Evolutionary conservation across 495 filamentous ascomycete species (phyloP).

Genomic region (Acidomyces sp.): DNA sequence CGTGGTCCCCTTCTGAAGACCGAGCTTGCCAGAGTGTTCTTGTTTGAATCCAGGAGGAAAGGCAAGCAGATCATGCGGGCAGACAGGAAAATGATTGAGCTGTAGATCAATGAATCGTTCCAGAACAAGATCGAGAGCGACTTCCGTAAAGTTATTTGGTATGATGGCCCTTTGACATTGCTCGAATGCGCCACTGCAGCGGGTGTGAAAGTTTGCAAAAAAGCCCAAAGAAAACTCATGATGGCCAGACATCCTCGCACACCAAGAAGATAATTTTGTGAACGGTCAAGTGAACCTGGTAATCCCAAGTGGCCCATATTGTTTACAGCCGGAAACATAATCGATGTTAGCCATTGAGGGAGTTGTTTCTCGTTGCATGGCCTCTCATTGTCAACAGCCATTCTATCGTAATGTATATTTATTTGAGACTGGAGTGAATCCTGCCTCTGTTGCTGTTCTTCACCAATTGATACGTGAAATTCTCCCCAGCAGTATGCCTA

Average conservation of each 20-base stretch:
- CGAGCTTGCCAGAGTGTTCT: constrained; percentile 13
- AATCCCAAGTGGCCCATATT: too few relatives aligned
- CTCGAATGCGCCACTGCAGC: constrained; percentile 20
- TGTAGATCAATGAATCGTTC: constrained; percentile 30
- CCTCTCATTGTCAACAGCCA: not conserved
- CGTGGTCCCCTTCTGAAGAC: constrained; percentile 22
- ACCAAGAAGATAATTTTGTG: constrained; percentile 28
- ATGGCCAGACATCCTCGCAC: constrained; percentile 28
- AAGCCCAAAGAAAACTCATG: constrained; percentile 29
- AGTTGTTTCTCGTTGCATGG: not conserved
- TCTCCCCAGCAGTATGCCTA: too few relatives aligned
- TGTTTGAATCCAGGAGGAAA: constrained; percentile 23
- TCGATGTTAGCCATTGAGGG: constrained; percentile 2
- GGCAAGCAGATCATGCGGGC: constrained; percentile 28
- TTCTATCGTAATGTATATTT: not conserved
- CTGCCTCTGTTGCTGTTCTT: too few relatives aligned
- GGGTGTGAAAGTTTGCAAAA: constrained; percentile 27
- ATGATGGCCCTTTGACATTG: constrained; percentile 20
- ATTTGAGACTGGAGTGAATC: too few relatives aligned
- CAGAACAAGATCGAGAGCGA: constrained; percentile 28
- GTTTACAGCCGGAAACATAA: not conserved
- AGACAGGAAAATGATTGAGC: constrained; percentile 28
- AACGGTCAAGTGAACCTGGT: too few relatives aligned
- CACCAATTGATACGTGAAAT: too few relatives aligned
- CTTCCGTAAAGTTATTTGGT: constrained; percentile 26